Percentiles rank a stretch among this genome's conserved stretches.
phyloP scores from a whole-genome alignment of 768 basidiomycete species.

The Naganishia kalamii region DNA sequence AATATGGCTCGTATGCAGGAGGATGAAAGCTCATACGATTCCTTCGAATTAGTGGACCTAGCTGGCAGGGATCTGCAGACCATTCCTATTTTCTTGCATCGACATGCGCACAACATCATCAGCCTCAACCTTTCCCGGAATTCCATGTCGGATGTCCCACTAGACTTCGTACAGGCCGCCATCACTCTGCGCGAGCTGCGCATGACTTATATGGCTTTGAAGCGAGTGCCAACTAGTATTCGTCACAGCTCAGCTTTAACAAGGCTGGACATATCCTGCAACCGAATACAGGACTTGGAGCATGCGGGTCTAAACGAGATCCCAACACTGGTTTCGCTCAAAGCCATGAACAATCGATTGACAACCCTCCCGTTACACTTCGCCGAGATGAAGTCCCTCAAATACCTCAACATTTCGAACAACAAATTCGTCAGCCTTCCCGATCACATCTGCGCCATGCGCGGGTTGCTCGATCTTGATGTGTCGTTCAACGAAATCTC shows the following conservation, averaged over 20 bases:
- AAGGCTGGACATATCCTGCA: slow-evolving; percentile 81
- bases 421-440: slow-evolving; percentile 83
- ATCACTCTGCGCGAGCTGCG: slow-evolving; percentile 74
- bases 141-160: slow-evolving; percentile 90
- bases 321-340: slow-evolving; percentile 60
- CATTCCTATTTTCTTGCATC: slow-evolving; percentile 79
- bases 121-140: slow-evolving; percentile 85
- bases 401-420: slow-evolving; percentile 84
- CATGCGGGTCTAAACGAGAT: slow-evolving; percentile 77
- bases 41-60: slow-evolving; percentile 73
- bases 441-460: slow-evolving; percentile 64
- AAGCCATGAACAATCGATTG: slow-evolving; percentile 84
- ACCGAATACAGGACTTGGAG: slow-evolving; percentile 80
- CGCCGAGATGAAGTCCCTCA: slow-evolving; percentile 62
- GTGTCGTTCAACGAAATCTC: slow-evolving; percentile 88
- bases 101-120: slow-evolving; percentile 73
- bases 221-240: slow-evolving; percentile 79
- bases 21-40: slow-evolving; percentile 65
- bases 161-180: slow-evolving; percentile 91
- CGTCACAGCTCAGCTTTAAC: slow-evolving; percentile 66
- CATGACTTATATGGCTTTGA: slow-evolving; percentile 86
- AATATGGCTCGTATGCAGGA: slow-evolving; percentile 53
- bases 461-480: slow-evolving; percentile 73
- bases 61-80: slow-evolving; percentile 72
- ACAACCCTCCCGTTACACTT: slow-evolving; percentile 81